Conservation (phyloP, 257 asterid species). For the Rauvolfia tetraphylla region DNA sequence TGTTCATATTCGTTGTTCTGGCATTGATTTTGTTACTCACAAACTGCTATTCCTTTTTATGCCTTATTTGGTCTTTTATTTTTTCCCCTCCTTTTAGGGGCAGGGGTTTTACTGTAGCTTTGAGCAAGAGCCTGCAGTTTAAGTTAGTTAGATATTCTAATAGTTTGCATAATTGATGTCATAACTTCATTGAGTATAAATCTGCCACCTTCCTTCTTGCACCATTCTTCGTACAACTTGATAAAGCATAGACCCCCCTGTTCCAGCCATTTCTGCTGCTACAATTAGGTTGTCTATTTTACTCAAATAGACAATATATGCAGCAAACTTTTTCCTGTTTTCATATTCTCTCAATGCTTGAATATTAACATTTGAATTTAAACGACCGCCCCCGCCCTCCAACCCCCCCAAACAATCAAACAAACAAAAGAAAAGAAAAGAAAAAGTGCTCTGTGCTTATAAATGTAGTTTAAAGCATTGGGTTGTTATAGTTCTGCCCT, state of each 20-base stretch:
- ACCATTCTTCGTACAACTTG: neutral
- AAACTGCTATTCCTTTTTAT: neutral
- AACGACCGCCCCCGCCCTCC: slow-evolving; percentile 42
- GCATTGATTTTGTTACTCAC: neutral
- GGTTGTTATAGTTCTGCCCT: neutral
- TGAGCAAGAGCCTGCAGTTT: neutral
- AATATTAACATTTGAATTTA: neutral
- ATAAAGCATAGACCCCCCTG: neutral
- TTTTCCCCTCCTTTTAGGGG: neutral
- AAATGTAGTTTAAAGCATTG: slow-evolving; percentile 10
- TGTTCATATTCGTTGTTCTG: neutral
- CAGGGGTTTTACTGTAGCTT: neutral
- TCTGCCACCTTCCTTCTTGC: neutral
- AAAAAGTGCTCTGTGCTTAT: neutral
- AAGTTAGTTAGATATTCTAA: neutral
- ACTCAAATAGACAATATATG: slow-evolving; percentile 4
- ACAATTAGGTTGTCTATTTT: neutral
- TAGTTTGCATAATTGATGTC: neutral
- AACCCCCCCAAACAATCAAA: neutral
- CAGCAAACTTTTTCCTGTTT: neutral
- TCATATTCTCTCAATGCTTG: neutral
- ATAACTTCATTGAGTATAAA: neutral
- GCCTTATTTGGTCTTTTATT: neutral
- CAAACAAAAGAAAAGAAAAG: neutral
- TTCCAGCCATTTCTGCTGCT: neutral